Percentiles rank a stretch among this genome's conserved stretches.
These are phyloP conservation scores for Exobasidium cylindrosporum DNA, from an alignment of 1,284 basidiomycete genomes.

Conservation along the genomic window DNA sequence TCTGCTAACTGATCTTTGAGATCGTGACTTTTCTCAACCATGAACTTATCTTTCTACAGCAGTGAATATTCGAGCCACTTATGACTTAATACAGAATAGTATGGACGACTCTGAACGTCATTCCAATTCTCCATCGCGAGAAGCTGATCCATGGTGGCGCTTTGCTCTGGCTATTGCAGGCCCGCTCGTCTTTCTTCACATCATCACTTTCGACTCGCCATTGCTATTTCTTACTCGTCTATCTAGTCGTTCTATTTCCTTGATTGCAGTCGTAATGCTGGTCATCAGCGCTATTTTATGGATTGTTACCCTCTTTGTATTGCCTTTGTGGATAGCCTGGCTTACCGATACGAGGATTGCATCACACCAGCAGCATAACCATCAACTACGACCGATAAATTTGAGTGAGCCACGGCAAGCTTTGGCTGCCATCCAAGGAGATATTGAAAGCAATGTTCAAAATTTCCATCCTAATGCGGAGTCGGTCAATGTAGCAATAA, in stretches of 20 bases:
- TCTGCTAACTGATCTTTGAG: too few species aligned
- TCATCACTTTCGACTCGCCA: too few species aligned
- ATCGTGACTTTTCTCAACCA: too few species aligned
- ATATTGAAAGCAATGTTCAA: background rate
- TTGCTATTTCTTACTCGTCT: too few species aligned
- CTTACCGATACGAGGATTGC: background rate
- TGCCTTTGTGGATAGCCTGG: background rate
- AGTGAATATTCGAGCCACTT: too few species aligned
- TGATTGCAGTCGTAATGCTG: background rate
- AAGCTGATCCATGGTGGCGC: too few species aligned
- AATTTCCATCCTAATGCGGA: conserved; percentile 15
- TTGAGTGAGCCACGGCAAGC: background rate
- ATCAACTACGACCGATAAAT: background rate
- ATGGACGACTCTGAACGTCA: too few species aligned
- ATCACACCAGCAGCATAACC: background rate
- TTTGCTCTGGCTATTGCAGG: too few species aligned
- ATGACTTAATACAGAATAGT: too few species aligned
- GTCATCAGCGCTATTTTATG: background rate
- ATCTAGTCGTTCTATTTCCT: background rate
- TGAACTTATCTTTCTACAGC: too few species aligned
- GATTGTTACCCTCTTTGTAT: background rate
- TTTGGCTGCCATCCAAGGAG: background rate
- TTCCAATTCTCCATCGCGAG: too few species aligned
- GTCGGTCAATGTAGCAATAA: conserved; percentile 17
- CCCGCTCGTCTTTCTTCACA: too few species aligned